These are phyloP conservation scores for Fusarium nygamai DNA, from an alignment of 2,329 filamentous ascomycete species.

Conservation along the genomic window DNA sequence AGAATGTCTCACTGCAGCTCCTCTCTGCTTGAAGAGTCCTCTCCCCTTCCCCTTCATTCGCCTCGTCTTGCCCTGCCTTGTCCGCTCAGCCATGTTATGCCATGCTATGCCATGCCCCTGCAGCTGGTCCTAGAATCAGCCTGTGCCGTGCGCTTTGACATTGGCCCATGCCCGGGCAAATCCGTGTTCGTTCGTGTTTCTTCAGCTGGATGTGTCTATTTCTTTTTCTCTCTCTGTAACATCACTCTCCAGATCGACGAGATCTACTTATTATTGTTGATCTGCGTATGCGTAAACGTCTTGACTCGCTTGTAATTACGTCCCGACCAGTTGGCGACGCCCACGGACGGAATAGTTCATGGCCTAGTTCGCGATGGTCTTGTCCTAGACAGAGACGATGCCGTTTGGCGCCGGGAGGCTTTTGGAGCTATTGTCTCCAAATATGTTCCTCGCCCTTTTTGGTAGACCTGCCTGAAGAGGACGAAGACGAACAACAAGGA, in stretches of 20 bases:
- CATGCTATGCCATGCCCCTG: slow-evolving; percentile 18
- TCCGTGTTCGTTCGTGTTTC: background rate
- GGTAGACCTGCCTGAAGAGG: background rate
- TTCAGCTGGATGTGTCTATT: background rate
- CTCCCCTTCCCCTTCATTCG: background rate
- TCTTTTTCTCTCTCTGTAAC: background rate
- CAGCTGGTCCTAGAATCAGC: slow-evolving; percentile 15
- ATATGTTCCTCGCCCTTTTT: background rate
- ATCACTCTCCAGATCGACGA: background rate
- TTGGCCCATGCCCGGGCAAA: background rate
- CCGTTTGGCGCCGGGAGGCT: slow-evolving; percentile 23
- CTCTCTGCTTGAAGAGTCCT: background rate
- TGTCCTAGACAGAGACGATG: slow-evolving; percentile 2
- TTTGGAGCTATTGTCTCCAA: slow-evolving; percentile 10
- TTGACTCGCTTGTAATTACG: background rate
- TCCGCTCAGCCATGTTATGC: background rate
- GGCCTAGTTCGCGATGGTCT: background rate
- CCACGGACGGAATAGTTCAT: background rate
- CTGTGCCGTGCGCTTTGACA: slow-evolving; percentile 34
- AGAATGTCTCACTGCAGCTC: slow-evolving; percentile 18
- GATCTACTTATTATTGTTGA: background rate
- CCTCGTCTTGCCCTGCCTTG: background rate
- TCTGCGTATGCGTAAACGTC: background rate
- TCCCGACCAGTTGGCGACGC: background rate
- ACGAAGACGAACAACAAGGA: background rate